Evolutionary conservation across 805 yeast genomes (phyloP), one percentile per base, ranked within the genome.

Genomic region (Blastobotrys chiropterorum): DNA sequence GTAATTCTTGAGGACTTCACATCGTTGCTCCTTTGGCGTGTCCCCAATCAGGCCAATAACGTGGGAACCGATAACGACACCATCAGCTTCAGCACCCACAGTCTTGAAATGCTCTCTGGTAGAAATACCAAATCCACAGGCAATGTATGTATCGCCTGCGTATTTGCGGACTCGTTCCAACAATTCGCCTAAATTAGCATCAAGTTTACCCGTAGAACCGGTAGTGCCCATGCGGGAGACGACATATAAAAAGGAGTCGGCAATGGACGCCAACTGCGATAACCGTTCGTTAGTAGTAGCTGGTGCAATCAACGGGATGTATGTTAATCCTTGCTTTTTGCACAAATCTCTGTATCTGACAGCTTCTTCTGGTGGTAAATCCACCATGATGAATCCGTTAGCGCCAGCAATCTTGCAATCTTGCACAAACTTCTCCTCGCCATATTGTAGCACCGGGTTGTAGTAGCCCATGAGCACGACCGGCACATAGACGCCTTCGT

Each of bases 141-240:
- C 97, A 55, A 90, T 67, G 38, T 96, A 96, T 41, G 79, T 84
- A 46, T 78, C 79, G 19, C 82, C 82, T n/a, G 95, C 78, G 62
- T 79, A 77, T 54, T 79, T 75, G 67, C 95, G 80, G 15, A 94
- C 95, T 59, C 89, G 81, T 26, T 74, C 73, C 59, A 94, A 81
- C 56, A 94, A 77, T 42, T 74, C 80, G 21, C 81, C 79, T 51
- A 92, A 79, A 56, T 83, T 83, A 3, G 72, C 62, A 46, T 81
- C 76, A 43, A 95, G 81, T 19, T 76, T 72, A 16, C 84, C 78
- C 19, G 82, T 72, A 38, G 95, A 92, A 66, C 99, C 99, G 26
- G 99, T 94, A 53, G 96, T 83, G 59, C 98, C 97, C 99, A 94
- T 94, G 68, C 96, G 81, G 2, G 97, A 89, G 15, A 94, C 98